Percentiles rank a stretch among this genome's conserved stretches.
Evolutionary conservation across 73 alveolate genomes (phyloP).

Genomic region (Paraurostyla sp.): DNA sequence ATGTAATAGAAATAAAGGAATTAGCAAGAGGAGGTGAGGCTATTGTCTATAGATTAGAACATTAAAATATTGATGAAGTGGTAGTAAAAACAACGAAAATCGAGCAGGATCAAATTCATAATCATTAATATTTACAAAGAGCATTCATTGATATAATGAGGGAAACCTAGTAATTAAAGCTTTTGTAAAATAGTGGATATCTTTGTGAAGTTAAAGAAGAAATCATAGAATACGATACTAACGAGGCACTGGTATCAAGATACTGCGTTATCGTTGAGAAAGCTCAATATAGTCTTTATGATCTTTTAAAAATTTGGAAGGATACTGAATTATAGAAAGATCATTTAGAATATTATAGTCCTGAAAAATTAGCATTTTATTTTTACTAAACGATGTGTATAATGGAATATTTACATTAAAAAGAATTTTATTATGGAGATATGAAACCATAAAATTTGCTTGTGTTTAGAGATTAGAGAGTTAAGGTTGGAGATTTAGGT

Average conservation of each 20-base stretch:
- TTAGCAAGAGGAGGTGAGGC: not conserved
- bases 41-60: not conserved
- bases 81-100: no score
- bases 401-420: not conserved
- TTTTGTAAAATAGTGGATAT: not conserved
- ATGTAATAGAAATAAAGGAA: not conserved
- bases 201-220: slow-evolving; percentile 48
- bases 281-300: not conserved
- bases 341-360: not conserved
- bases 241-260: not conserved
- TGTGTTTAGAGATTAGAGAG: slow-evolving; percentile 1
- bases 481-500: slow-evolving; percentile 58
- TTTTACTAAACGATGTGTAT: not conserved
- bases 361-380: slow-evolving; percentile 29
- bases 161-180: slow-evolving; percentile 23
- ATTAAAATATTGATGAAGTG: not conserved
- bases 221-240: slow-evolving; percentile 16
- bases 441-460: slow-evolving; percentile 29
- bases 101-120: no score
- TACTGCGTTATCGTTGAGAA: slow-evolving; percentile 46
- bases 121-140: not conserved
- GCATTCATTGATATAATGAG: not conserved
- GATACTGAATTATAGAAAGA: no score
- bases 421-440: no score
- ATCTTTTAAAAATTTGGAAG: not conserved